Conservation (phyloP, 345 rosid genomes). For the Aethionema arabicum region DNA sequence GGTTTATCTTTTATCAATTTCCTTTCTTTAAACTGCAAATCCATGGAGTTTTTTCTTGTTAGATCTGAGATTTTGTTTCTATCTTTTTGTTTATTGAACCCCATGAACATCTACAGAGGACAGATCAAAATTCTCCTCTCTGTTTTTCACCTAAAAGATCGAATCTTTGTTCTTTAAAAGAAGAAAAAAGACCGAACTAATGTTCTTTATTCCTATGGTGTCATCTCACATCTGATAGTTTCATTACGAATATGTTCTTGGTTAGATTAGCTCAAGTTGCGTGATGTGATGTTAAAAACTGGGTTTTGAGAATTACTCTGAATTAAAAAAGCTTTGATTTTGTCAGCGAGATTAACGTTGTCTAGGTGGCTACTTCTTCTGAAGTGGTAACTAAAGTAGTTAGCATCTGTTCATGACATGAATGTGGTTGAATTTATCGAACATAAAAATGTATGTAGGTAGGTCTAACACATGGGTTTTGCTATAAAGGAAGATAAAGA, state of each 20-base stretch:
- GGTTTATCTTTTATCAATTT: neutral
- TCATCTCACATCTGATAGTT: constrained; percentile 34
- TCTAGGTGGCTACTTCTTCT: too few relatives aligned
- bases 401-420: constrained; percentile 3
- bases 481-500: constrained; percentile 26
- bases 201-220: constrained; percentile 41
- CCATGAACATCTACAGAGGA: neutral
- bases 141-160: constrained; percentile 25
- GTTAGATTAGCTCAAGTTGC: constrained; percentile 17
- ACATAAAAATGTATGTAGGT: constrained; percentile 9
- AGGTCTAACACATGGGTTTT: constrained; percentile 22
- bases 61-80: neutral
- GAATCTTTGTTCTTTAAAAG: constrained; percentile 29
- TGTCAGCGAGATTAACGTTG: neutral
- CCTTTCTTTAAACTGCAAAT: neutral
- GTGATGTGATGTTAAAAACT: constrained; percentile 9
- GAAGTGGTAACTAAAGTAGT: constrained; percentile 3
- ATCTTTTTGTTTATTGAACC: neutral
- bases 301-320: constrained; percentile 8
- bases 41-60: neutral
- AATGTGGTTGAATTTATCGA: constrained; percentile 25
- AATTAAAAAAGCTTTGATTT: constrained; percentile 3
- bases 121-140: constrained; percentile 1
- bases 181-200: constrained; percentile 18
- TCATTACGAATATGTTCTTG: constrained; percentile 34